A percentile compares a stretch with the other conserved stretches of the same genome.
Evolutionary conservation across 371 early-diverging fungal species (phyloP).

Genomic region (Nosema muscidifuracis): DNA sequence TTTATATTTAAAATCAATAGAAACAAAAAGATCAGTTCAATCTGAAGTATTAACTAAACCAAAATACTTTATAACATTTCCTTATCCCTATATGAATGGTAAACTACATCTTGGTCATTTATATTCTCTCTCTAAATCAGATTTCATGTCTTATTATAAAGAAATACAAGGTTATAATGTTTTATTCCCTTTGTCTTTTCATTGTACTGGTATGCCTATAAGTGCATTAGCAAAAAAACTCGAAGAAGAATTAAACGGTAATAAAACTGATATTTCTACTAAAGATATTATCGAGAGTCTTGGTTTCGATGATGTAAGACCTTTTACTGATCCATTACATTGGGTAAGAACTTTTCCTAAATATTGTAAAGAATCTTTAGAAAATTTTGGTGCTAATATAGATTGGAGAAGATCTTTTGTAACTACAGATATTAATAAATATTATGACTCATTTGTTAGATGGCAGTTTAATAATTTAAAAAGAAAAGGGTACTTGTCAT

Average conservation of each 20-base stretch:
- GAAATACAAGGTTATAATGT: conserved; percentile 83
- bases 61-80: conserved; percentile 90
- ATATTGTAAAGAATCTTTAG: conserved; percentile 73
- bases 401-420: conserved; percentile 97
- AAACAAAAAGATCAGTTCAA: conserved; percentile 3
- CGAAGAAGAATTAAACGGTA: conserved; percentile 74
- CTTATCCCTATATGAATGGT: conserved; percentile 99
- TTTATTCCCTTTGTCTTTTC: conserved; percentile 95
- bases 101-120: conserved; percentile 94
- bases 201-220: conserved; percentile 99
- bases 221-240: conserved; percentile 94
- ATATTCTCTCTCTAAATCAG: conserved; percentile 89
- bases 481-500: conserved; percentile 74
- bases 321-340: conserved; percentile 84
- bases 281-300: conserved; percentile 85
- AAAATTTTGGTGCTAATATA: conserved; percentile 76
- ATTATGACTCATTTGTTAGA: conserved; percentile 93
- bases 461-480: conserved; percentile 95
- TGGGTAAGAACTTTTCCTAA: conserved; percentile 95
- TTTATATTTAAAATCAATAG: conserved; percentile 36
- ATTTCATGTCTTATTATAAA: conserved; percentile 85
- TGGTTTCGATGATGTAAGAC: conserved; percentile 83
- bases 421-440: conserved; percentile 95
- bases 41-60: conserved; percentile 5
- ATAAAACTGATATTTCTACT: conserved; percentile 69